A percentile compares a stretch with the other conserved stretches of the same genome.
Evolutionary conservation across 2,329 filamentous ascomycete species (phyloP).

Genomic region (Calycina herbarum): DNA sequence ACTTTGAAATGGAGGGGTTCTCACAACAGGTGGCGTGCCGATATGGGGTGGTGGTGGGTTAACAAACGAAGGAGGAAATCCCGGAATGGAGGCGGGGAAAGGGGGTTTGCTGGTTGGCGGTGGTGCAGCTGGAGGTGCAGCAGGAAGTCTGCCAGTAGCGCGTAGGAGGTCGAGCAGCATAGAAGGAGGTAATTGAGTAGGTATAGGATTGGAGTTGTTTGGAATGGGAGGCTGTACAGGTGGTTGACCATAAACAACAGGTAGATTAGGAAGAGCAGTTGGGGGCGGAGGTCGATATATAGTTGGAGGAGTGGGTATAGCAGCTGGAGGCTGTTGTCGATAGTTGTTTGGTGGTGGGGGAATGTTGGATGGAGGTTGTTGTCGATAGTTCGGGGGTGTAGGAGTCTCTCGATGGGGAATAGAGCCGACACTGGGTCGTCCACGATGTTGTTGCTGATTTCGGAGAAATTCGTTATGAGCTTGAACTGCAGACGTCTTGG

Average conservation of each 20-base stretch:
- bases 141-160: conserved; percentile 64
- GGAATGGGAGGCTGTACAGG: conserved; percentile 5
- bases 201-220: conserved; percentile 7
- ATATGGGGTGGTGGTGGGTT: conserved; percentile 24
- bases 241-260: conserved; percentile 2
- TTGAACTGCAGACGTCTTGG: conserved; percentile 59
- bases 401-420: conserved; percentile 70
- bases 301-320: conserved; percentile 23
- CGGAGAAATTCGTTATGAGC: conserved; percentile 56
- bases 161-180: conserved; percentile 64
- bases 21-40: conserved; percentile 10
- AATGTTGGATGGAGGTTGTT: conserved; percentile 42
- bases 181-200: conserved; percentile 43
- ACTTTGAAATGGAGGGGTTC: conserved; percentile 35
- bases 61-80: conserved; percentile 38
- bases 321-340: conserved; percentile 33
- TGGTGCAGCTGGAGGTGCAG: conserved; percentile 44
- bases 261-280: conserved; percentile 36
- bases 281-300: conserved; percentile 26
- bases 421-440: conserved; percentile 52
- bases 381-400: conserved; percentile 62
- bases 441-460: conserved; percentile 55
- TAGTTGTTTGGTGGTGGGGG: conserved; percentile 28
- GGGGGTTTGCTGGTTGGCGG: conserved; percentile 40
- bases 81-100: conserved; percentile 44